Evolutionary conservation across 225 moss, liverwort and hornwort genomes (phyloP), one percentile per base, ranked within the genome.

Genomic region (Sphagnum tenellum): DNA sequence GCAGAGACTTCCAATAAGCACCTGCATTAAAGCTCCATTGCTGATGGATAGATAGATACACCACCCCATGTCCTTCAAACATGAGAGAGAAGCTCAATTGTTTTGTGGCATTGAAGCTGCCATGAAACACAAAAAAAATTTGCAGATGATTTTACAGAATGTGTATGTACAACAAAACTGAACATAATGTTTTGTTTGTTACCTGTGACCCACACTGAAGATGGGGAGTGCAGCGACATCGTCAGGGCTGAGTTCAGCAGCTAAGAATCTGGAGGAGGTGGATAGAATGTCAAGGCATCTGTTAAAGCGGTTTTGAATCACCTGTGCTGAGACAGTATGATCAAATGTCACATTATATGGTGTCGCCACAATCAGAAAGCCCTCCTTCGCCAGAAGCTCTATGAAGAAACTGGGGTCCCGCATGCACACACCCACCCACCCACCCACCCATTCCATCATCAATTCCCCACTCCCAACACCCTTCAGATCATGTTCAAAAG

Each of bases 141-240:
- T 29, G 29, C 29, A 12, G 14, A 44, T 59, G 8, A 59, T 5
- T 65, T 3, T n/a, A 52, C 48, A 52, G 0, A 65, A 9, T 4
- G 7, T 8, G 3, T 49, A 10, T 11, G 50, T 4, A 11, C 9
- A 14, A 64, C 13, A 10, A 10, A 47, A 46, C 8, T n/a, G 44
- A 10, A 8, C 61, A 44, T 7, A 65, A 11, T 49, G 12, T 2
- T 53, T 29, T 1, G 29, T 29, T 29, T 29, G 29, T 46, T 86
- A 92, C 95, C 95, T 96, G 78, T 96, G 95, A 57, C 95, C 95
- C 60, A 96, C 95, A 75, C 92, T 88, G 80, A 81, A 96, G 10
- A 96, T 71, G 48, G 89, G 86, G 67, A 96, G 86, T 10, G 66
- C 71, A 12, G 79, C 77, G 59, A 88, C 64, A 48, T 87, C 88